Conservation (phyloP, 139 green algal genomes). For the Chlamydomonas sphaeroides region DNA sequence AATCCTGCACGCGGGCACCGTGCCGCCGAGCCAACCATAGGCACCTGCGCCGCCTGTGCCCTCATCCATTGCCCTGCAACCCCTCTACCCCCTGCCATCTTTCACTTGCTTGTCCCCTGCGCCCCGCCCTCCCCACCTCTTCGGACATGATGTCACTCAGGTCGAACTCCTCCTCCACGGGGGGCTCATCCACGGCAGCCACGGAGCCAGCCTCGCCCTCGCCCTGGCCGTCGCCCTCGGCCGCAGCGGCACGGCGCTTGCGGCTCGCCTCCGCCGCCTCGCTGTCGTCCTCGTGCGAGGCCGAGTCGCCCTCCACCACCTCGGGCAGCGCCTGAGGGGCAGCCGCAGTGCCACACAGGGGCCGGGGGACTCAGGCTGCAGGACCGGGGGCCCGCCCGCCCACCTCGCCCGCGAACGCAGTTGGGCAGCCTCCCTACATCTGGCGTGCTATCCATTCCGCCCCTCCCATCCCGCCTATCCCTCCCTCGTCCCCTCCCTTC, state of each 20-base stretch:
- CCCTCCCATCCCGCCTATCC: background rate
- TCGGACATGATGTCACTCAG: conserved; percentile 58
- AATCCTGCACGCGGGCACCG: no score
- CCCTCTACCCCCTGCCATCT: no score
- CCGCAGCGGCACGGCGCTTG: background rate
- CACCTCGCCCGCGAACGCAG: no score
- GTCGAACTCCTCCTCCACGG: conserved; percentile 63
- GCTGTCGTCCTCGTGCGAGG: background rate
- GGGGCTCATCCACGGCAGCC: background rate
- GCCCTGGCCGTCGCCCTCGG: background rate
- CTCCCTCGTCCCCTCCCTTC: background rate
- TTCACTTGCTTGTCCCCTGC: background rate
- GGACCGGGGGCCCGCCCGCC: no score
- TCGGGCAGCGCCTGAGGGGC: background rate
- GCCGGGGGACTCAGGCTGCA: no score
- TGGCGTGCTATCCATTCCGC: no score
- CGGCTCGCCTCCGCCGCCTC: no score
- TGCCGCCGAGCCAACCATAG: no score
- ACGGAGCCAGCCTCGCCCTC: background rate
- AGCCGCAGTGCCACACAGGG: background rate
- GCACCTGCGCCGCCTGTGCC: no score
- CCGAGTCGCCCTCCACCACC: background rate
- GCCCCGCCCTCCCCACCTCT: conserved; percentile 34
- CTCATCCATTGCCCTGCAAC: no score
- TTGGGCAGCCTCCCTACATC: no score